phyloP scores from a whole-genome alignment of 768 basidiomycete genomes.

The Trametes punicea region DNA sequence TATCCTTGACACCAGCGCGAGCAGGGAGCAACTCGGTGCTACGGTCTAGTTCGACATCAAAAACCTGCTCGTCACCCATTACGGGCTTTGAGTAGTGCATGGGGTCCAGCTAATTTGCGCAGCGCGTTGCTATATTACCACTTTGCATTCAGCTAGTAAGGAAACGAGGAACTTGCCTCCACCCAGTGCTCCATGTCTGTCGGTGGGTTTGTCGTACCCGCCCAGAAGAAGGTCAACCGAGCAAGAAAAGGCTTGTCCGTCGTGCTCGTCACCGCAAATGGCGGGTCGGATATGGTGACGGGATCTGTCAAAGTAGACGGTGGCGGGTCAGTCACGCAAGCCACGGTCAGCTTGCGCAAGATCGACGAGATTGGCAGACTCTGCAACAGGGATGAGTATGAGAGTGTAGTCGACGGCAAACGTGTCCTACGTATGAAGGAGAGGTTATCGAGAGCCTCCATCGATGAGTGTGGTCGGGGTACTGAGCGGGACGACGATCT shows the following conservation, averaged over 20 bases:
- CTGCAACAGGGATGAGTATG: conserved; percentile 20
- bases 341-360: conserved; percentile 33
- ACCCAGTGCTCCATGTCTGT: conserved; percentile 52
- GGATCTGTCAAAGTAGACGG: conserved; percentile 34
- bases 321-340: conserved; percentile 37
- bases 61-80: conserved; percentile 47
- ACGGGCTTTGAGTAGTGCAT: conserved; percentile 34
- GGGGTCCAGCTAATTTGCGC: conserved; percentile 38
- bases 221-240: conserved; percentile 39
- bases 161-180: conserved; percentile 33
- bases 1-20: conserved; percentile 8
- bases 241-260: conserved; percentile 46
- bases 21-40: conserved; percentile 37
- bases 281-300: conserved; percentile 34
- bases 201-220: conserved; percentile 37
- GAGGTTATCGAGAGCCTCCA: conserved; percentile 43
- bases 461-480: conserved; percentile 37
- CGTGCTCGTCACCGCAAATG: conserved; percentile 40
- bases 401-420: background rate
- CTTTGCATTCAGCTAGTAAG: background rate
- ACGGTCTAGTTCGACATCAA: conserved; percentile 48
- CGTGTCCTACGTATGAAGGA: background rate
- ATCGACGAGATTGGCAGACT: conserved; percentile 35
- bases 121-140: background rate
- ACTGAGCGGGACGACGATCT: conserved; percentile 34